Conservation (phyloP, 2,329 filamentous ascomycete genomes). For the Alternaria tenuissima region DNA sequence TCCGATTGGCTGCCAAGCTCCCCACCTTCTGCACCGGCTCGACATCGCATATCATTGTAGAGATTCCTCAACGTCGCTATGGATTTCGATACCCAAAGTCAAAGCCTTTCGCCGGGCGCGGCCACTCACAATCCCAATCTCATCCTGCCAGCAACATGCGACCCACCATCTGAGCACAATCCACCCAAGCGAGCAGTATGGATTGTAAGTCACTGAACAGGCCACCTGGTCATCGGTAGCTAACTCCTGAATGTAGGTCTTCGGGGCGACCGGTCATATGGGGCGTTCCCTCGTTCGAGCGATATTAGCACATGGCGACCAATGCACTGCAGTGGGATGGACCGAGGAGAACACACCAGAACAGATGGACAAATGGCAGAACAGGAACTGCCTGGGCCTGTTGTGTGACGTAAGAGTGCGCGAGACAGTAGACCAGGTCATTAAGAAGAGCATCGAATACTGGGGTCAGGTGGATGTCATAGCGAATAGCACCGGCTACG, state of each 20-base stretch:
- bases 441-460: slow-evolving; percentile 73
- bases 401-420: slow-evolving; percentile 89
- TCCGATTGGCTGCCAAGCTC: slow-evolving; percentile 42
- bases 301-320: slow-evolving; percentile 80
- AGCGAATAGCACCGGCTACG: slow-evolving; percentile 90
- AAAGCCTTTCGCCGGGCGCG: slow-evolving; percentile 49
- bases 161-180: slow-evolving; percentile 77
- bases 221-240: not conserved
- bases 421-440: slow-evolving; percentile 76
- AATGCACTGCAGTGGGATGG: slow-evolving; percentile 85
- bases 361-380: slow-evolving; percentile 75
- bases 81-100: slow-evolving; percentile 48
- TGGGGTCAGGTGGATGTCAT: slow-evolving; percentile 89
- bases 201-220: slow-evolving; percentile 68
- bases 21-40: slow-evolving; percentile 34
- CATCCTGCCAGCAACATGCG: slow-evolving; percentile 81
- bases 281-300: slow-evolving; percentile 87
- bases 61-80: slow-evolving; percentile 29
- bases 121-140: slow-evolving; percentile 54
- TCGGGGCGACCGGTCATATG: slow-evolving; percentile 97
- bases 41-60: slow-evolving; percentile 16
- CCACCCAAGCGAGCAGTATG: slow-evolving; percentile 81
- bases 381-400: slow-evolving; percentile 74
- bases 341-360: slow-evolving; percentile 77
- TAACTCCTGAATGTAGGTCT: slow-evolving; percentile 63